These are phyloP conservation scores for Thielaviopsis euricoi DNA, from an alignment of 2,329 filamentous ascomycete genomes.

Conservation along the genomic window DNA sequence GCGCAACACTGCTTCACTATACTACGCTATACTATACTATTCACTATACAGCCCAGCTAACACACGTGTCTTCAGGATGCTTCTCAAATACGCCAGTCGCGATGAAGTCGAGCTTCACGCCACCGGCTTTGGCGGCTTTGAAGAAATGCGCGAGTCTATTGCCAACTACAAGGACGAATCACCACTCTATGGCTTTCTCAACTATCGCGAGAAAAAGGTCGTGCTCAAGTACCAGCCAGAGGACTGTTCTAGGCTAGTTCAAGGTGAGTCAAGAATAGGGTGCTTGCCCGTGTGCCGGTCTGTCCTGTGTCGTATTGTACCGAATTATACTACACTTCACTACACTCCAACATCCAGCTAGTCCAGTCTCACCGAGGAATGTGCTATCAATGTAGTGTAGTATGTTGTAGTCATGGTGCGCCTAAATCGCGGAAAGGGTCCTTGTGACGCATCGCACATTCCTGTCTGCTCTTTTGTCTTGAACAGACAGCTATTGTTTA, in stretches of 20 bases:
- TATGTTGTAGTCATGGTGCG: no score
- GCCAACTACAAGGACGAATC: constrained; percentile 67
- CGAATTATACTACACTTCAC: no score
- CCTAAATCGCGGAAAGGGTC: neutral
- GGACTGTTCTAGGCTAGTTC: constrained; percentile 73
- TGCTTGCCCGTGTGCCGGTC: no score
- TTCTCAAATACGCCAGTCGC: constrained; percentile 77
- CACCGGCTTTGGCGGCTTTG: constrained; percentile 64
- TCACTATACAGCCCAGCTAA: constrained; percentile 1
- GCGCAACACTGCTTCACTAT: neutral
- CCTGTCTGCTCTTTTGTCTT: neutral
- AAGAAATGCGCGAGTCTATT: constrained; percentile 66
- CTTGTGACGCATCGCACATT: neutral
- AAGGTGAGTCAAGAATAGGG: constrained; percentile 60
- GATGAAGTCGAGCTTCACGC: constrained; percentile 72
- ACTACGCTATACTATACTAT: no score
- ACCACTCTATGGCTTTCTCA: constrained; percentile 80
- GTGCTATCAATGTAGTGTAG: neutral
- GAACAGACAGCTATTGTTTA: neutral
- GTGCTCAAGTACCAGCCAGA: constrained; percentile 87
- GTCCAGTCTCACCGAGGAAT: neutral
- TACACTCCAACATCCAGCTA: no score
- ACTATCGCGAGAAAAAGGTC: constrained; percentile 78
- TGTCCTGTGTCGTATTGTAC: no score
- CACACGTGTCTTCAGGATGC: constrained; percentile 48